These are phyloP conservation scores for Trichosporon faecale DNA, from an alignment of 1,284 basidiomycete species.

Conservation along the genomic window DNA sequence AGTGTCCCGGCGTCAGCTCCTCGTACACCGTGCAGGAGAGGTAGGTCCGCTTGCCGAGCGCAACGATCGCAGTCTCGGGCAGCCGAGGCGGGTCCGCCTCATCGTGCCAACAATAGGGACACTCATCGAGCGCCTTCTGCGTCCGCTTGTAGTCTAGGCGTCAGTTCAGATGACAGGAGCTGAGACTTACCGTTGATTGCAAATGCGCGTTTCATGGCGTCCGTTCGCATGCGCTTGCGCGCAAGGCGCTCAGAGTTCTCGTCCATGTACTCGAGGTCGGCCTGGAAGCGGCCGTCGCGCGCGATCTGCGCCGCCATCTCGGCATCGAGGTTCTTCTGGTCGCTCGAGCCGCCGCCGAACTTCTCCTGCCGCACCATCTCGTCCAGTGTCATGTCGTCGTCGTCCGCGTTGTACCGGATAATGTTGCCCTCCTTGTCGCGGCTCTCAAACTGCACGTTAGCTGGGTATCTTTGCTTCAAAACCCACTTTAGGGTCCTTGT, in stretches of 20 bases:
- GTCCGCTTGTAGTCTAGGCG: constrained; percentile 84
- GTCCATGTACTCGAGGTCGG: constrained; percentile 89
- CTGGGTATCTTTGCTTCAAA: background rate
- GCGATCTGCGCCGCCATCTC: constrained; percentile 85
- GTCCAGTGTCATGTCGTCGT: constrained; percentile 77
- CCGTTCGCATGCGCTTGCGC: constrained; percentile 88
- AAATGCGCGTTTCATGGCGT: constrained; percentile 94
- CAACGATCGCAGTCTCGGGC: constrained; percentile 79
- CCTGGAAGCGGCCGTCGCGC: constrained; percentile 80
- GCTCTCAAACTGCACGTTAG: constrained; percentile 66
- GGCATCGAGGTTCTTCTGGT: constrained; percentile 87
- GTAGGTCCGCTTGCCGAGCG: constrained; percentile 85
- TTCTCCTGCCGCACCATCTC: constrained; percentile 91
- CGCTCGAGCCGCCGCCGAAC: constrained; percentile 79
- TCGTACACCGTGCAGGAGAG: constrained; percentile 82
- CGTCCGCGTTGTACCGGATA: constrained; percentile 78
- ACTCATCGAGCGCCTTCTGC: constrained; percentile 80
- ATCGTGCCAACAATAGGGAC: constrained; percentile 83
- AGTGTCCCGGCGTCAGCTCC: constrained; percentile 83
- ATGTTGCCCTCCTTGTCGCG: constrained; percentile 87
- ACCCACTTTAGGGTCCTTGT: constrained; percentile 66
- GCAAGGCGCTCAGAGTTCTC: constrained; percentile 92
- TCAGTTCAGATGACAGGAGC: background rate
- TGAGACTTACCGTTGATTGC: constrained; percentile 77
- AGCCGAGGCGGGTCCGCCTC: constrained; percentile 63